phyloP scores from a whole-genome alignment of 805 yeast genomes.

The Kuraishia borneana region DNA sequence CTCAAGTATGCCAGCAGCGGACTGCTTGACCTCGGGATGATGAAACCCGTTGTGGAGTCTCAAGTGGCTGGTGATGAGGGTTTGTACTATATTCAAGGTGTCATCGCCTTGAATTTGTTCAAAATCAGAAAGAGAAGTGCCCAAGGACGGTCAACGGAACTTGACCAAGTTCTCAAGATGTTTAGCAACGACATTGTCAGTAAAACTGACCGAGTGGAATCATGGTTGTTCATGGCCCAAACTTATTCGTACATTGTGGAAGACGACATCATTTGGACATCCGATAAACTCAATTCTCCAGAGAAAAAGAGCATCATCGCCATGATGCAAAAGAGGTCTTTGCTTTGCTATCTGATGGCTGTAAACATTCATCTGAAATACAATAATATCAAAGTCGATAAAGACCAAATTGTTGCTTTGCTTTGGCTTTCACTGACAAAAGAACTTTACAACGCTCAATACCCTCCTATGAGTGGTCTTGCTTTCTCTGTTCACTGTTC shows the following conservation, averaged over 20 bases:
- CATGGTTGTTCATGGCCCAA: conserved; percentile 80
- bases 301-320: conserved; percentile 57
- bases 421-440: conserved; percentile 46
- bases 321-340: conserved; percentile 51
- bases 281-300: conserved; percentile 59
- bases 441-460: conserved; percentile 46
- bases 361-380: conserved; percentile 35
- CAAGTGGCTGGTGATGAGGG: conserved; percentile 37
- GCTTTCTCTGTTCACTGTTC: conserved; percentile 34
- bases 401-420: conserved; percentile 19
- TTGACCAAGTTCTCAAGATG: conserved; percentile 61
- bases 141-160: conserved; percentile 74
- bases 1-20: conserved; percentile 47
- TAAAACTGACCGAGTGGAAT: conserved; percentile 61
- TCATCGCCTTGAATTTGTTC: conserved; percentile 57
- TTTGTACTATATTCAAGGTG: conserved; percentile 59
- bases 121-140: conserved; percentile 60
- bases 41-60: conserved; percentile 18
- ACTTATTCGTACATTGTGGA: conserved; percentile 72
- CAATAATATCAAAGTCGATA: conserved; percentile 10
- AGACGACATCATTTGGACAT: conserved; percentile 86
- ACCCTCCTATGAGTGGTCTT: conserved; percentile 53
- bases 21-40: conserved; percentile 16
- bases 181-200: conserved; percentile 57
- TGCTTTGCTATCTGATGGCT: conserved; percentile 71